Percentiles rank a stretch among this genome's conserved stretches.
Conservation (phyloP, 2,329 filamentous ascomycete species). For the Fusarium xyrophilum region DNA sequence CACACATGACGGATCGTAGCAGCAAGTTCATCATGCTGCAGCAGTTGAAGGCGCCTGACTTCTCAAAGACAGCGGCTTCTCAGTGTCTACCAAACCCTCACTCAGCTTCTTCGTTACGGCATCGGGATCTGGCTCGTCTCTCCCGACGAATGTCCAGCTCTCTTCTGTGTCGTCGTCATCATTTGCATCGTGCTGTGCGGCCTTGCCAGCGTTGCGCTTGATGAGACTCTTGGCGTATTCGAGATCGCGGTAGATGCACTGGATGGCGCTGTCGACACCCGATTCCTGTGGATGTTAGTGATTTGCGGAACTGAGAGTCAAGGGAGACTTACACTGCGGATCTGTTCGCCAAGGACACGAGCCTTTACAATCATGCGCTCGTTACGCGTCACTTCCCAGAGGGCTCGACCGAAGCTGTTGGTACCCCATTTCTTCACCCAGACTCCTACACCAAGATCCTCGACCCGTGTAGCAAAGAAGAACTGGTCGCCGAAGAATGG, state of each 20-base stretch:
- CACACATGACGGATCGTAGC: neutral
- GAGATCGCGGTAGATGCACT: conserved; percentile 91
- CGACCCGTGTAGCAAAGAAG: conserved; percentile 89
- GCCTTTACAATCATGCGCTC: conserved; percentile 93
- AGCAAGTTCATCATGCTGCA: conserved; percentile 11
- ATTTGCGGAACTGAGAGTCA: neutral
- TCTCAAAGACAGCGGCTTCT: conserved; percentile 36
- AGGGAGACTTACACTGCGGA: conserved; percentile 72
- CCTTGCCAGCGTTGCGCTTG: conserved; percentile 67
- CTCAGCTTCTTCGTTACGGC: conserved; percentile 51
- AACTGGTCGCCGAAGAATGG: conserved; percentile 98
- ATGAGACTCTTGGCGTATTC: conserved; percentile 90
- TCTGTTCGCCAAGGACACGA: conserved; percentile 79
- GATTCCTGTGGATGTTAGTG: conserved; percentile 69
- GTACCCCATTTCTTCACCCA: conserved; percentile 89
- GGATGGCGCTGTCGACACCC: conserved; percentile 88
- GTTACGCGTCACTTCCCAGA: conserved; percentile 91
- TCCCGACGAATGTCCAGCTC: conserved; percentile 89
- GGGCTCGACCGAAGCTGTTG: conserved; percentile 80
- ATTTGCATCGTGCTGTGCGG: conserved; percentile 48
- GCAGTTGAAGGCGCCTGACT: conserved; percentile 30
- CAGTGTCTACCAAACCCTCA: conserved; percentile 42
- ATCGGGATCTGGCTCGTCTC: conserved; percentile 56
- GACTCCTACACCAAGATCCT: conserved; percentile 92
- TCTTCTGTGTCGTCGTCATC: conserved; percentile 71